A percentile compares a stretch with the other conserved stretches of the same genome.
These are phyloP conservation scores for Silybum marianum DNA, from an alignment of 129 eudicot genomes.

Conservation along the genomic window DNA sequence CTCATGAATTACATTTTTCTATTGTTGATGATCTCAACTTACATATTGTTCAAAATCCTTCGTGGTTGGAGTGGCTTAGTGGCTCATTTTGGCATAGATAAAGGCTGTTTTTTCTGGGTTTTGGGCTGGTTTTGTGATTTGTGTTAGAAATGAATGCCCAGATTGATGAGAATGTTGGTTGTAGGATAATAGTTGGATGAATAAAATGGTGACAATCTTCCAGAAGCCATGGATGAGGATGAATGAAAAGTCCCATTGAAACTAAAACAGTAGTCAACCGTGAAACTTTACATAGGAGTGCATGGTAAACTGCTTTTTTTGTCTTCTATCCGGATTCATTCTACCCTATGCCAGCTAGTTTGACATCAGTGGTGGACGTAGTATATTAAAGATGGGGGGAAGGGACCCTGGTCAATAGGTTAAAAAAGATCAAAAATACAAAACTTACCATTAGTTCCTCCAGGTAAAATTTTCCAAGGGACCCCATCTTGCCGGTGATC, in stretches of 20 bases:
- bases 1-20: not conserved
- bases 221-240: not conserved
- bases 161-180: not conserved
- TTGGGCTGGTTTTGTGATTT: too few relatives aligned
- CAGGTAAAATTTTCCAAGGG: too few relatives aligned
- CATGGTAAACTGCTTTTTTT: not conserved
- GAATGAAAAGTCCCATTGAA: not conserved
- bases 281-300: not conserved
- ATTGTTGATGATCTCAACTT: not conserved
- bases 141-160: not conserved
- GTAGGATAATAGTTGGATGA: not conserved
- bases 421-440: too few relatives aligned
- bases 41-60: too few relatives aligned
- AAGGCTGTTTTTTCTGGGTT: too few relatives aligned
- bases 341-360: not conserved
- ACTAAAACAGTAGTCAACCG: not conserved
- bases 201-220: not conserved
- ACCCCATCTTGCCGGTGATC: too few relatives aligned
- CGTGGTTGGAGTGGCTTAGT: too few relatives aligned
- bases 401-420: too few relatives aligned
- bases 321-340: not conserved
- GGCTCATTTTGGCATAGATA: too few relatives aligned
- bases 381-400: too few relatives aligned
- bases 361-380: too few relatives aligned
- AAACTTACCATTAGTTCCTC: too few relatives aligned